Base-by-base conservation (phyloP, 208 protist genomes). In the Porcisia hertigi region DNA sequence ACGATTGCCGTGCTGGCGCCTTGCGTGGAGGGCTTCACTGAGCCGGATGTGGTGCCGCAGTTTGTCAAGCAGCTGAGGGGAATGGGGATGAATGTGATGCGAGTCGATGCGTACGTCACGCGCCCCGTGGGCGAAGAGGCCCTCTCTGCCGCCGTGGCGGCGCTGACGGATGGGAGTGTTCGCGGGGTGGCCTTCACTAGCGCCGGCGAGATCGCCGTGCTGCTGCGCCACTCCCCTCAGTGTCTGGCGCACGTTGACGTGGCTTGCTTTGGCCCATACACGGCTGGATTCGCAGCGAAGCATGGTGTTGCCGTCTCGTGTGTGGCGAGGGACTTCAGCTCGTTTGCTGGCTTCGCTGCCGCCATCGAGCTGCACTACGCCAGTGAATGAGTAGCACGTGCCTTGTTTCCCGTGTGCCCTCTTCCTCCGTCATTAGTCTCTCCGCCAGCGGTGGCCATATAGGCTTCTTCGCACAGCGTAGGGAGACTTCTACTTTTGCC, bases 211-310 rank as follows among this genome's bases (percentile, higher is more conserved):
- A 72, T 78, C 41, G 53, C 66, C 3, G 74, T 78, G 23, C 16
- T 78, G 74, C 74, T 78, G n/a, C 64, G 57, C 30, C 54, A 43
- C 43, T 71, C 74, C 30, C 74, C 74, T 12, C 43, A 47, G 64
- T 78, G 74, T 30, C 65, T 78, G 20, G 41, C 41, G 34, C 23
- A 66, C n/a, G 52, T 78, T 9, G 25, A 60, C n/a, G 74, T 78
- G n/a, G 67, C 64, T 57, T 78, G 74, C 30, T 78, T 78, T 53
- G 74, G 74, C n/a, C 74, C 74, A 12, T 78, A 78, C 74, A 78
- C 74, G 0, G 74, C 54, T 7, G 65, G 66, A 8, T 78, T 78
- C 57, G 74, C 74, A 0, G 12, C 64, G 11, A 65, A 72, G 34
- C 74, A 59, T 5, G 64, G 74, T 7, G 47, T 78, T 8, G 71